A percentile compares a stretch with the other conserved stretches of the same genome.
Evolutionary conservation across 2,329 filamentous ascomycete genomes (phyloP).

Genomic region (Colletotrichum paranaense): DNA sequence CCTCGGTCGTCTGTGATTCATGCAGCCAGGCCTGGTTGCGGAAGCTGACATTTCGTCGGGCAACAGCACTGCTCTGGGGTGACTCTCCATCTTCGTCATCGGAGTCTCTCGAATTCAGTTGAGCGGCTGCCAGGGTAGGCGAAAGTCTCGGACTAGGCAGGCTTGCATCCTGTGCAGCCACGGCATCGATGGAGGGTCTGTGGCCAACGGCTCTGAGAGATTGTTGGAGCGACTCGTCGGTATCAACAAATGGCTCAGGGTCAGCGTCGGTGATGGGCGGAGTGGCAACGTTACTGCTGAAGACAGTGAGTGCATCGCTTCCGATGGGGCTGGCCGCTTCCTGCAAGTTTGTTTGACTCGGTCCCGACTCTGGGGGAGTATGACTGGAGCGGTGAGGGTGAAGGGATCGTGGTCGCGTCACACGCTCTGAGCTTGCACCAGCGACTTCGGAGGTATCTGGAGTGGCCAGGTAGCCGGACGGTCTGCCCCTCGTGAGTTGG

Average conservation of each 20-base stretch:
- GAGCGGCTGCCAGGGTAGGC: slow-evolving; percentile 83
- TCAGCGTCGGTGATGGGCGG: slow-evolving; percentile 82
- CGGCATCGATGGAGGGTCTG: slow-evolving; percentile 71
- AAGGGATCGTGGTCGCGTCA: slow-evolving; percentile 53
- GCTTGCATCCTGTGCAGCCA: slow-evolving; percentile 86
- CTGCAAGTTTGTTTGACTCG: slow-evolving; percentile 46
- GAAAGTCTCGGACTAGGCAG: slow-evolving; percentile 95
- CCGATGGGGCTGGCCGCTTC: slow-evolving; percentile 58
- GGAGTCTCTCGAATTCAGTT: slow-evolving; percentile 54
- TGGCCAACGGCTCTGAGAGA: slow-evolving; percentile 59
- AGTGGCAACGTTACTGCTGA: slow-evolving; percentile 75
- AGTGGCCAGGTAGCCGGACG: slow-evolving; percentile 59
- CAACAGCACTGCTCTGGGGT: slow-evolving; percentile 23
- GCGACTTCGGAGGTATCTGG: slow-evolving; percentile 66
- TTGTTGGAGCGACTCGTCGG: slow-evolving; percentile 61
- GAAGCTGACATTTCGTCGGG: slow-evolving; percentile 28
- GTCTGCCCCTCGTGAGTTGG: slow-evolving; percentile 44
- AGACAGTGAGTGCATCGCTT: slow-evolving; percentile 69
- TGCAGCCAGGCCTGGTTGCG: slow-evolving; percentile 46
- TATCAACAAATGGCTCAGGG: slow-evolving; percentile 67
- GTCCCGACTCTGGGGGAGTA: slow-evolving; percentile 57
- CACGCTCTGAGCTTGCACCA: slow-evolving; percentile 44
- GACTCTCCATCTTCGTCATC: slow-evolving; percentile 57
- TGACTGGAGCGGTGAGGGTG: slow-evolving; percentile 55
- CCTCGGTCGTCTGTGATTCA: slow-evolving; percentile 55